phyloP scores from a whole-genome alignment of 371 early-diverging fungal genomes.

The Lichtheimia hyalospora region DNA sequence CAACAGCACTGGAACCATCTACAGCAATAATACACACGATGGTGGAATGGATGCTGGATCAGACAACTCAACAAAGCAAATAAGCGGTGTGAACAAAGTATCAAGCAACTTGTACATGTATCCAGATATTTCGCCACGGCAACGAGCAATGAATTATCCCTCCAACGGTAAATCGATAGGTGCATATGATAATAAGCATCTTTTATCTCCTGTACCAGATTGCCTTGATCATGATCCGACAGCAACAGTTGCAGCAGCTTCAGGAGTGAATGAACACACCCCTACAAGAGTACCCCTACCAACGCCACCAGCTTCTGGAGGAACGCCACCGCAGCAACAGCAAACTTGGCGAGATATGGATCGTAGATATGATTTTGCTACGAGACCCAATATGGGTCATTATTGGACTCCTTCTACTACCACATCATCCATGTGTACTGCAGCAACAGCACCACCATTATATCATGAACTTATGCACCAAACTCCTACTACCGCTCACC shows the following conservation, averaged over 20 bases:
- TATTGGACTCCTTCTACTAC: no score
- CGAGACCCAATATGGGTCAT: no score
- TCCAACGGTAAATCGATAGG: not conserved
- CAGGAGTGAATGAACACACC: slow-evolving; percentile 7
- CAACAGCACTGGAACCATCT: not conserved
- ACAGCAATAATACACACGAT: no score
- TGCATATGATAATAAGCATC: slow-evolving; percentile 2
- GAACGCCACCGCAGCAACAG: slow-evolving; percentile 11
- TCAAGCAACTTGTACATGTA: not conserved
- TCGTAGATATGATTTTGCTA: no score
- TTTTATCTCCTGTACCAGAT: slow-evolving; percentile 11
- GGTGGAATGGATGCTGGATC: not conserved
- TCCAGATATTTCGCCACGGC: not conserved
- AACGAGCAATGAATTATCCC: not conserved
- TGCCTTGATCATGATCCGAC: slow-evolving; percentile 1
- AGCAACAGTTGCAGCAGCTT: slow-evolving; percentile 2
- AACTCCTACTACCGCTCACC: no score
- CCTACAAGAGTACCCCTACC: slow-evolving; percentile 12
- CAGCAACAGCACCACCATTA: not conserved
- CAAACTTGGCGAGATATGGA: not conserved
- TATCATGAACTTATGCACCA: not conserved
- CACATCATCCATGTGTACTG: not conserved
- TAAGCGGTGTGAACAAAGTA: no score
- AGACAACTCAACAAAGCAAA: not conserved
- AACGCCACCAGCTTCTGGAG: slow-evolving; percentile 14